Evolutionary conservation across 805 yeast species (phyloP).

Genomic region (Grigorovia jiainica): DNA sequence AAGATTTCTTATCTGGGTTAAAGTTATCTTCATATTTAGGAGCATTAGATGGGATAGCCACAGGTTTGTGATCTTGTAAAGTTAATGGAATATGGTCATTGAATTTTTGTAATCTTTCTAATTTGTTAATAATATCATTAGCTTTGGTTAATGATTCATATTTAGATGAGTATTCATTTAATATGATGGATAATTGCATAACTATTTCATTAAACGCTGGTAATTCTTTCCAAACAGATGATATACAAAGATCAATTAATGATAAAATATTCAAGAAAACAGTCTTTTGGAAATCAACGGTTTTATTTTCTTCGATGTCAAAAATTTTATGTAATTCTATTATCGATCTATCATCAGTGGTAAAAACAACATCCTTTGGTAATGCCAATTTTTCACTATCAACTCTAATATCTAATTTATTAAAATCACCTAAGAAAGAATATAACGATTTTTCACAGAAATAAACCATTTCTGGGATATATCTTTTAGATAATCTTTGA

Average conservation of each 20-base stretch:
- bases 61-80: slow-evolving; percentile 73
- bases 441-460: slow-evolving; percentile 47
- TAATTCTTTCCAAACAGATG: slow-evolving; percentile 50
- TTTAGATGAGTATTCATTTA: slow-evolving; percentile 33
- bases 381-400: slow-evolving; percentile 15
- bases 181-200: slow-evolving; percentile 35
- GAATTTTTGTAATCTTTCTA: slow-evolving; percentile 42
- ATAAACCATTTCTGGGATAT: slow-evolving; percentile 64
- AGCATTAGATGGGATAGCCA: slow-evolving; percentile 74
- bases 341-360: slow-evolving; percentile 3
- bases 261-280: slow-evolving; percentile 24
- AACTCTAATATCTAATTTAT: slow-evolving; percentile 10
- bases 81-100: slow-evolving; percentile 59
- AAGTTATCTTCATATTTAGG: slow-evolving; percentile 94
- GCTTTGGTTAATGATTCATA: slow-evolving; percentile 30
- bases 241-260: slow-evolving; percentile 25
- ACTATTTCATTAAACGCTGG: slow-evolving; percentile 52
- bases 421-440: slow-evolving; percentile 24
- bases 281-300: slow-evolving; percentile 8
- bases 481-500: slow-evolving; percentile 74
- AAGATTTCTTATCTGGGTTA: slow-evolving; percentile 90
- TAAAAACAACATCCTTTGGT: slow-evolving; percentile 8
- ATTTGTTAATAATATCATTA: slow-evolving; percentile 32
- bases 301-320: slow-evolving; percentile 25
- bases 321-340: slow-evolving; percentile 18